Percentiles rank a stretch among this genome's conserved stretches.
phyloP scores from a whole-genome alignment of 2,329 filamentous ascomycete genomes.

The Penicillium sp. region DNA sequence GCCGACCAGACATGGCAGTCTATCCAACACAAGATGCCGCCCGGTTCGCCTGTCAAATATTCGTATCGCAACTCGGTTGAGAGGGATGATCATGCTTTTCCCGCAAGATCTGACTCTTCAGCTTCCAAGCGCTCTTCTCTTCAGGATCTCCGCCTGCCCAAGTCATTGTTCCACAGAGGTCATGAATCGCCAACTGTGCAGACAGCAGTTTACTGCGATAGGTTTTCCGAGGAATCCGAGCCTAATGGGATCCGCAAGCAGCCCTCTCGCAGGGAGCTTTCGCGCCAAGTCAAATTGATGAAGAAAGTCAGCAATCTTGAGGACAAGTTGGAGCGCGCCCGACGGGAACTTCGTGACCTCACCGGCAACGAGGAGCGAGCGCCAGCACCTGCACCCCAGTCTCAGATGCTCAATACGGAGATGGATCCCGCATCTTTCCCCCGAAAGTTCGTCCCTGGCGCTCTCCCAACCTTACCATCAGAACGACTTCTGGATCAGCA shows the following conservation, averaged over 20 bases:
- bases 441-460: constrained; percentile 42
- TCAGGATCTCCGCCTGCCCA: constrained; percentile 36
- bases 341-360: constrained; percentile 52
- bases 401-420: constrained; percentile 23
- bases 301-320: constrained; percentile 61
- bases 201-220: constrained; percentile 13
- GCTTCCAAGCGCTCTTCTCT: constrained; percentile 34
- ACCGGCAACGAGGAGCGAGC: constrained; percentile 38
- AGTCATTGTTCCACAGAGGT: constrained; percentile 29
- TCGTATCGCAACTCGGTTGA: constrained; percentile 17
- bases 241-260: constrained; percentile 42
- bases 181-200: constrained; percentile 30
- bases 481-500: constrained; percentile 44
- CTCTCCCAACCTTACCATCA: constrained; percentile 45
- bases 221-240: constrained; percentile 26
- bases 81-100: not conserved
- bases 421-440: constrained; percentile 26
- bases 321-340: constrained; percentile 53
- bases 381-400: constrained; percentile 13
- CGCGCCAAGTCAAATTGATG: constrained; percentile 54
- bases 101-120: constrained; percentile 20
- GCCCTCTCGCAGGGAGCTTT: constrained; percentile 55
- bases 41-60: constrained; percentile 15
- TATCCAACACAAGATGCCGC: constrained; percentile 33
- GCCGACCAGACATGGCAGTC: constrained; percentile 37